phyloP scores from a whole-genome alignment of 169 alveolate species.

The Amoebophrya sp. region DNA sequence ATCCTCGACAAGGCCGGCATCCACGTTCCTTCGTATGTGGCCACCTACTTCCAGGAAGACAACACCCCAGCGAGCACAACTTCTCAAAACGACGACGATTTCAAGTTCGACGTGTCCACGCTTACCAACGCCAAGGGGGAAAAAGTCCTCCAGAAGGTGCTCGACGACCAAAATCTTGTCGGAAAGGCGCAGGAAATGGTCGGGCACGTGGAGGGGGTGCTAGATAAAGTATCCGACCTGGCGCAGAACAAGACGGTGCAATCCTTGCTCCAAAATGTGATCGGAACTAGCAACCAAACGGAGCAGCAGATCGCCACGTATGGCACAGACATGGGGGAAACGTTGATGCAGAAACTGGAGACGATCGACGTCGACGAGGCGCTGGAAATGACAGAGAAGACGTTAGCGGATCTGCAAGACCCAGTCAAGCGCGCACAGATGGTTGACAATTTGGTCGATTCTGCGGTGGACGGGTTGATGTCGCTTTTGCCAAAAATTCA shows the following conservation, averaged over 20 bases:
- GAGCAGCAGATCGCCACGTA: too few species aligned
- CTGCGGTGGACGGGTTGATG: constrained; percentile 15
- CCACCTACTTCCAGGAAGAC: neutral
- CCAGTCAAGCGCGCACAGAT: neutral
- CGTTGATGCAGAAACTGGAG: neutral
- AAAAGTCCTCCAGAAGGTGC: neutral
- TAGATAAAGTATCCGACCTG: neutral
- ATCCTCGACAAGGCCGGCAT: constrained; percentile 19
- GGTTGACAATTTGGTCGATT: neutral
- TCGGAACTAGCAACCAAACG: too few species aligned
- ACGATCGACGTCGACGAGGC: neutral
- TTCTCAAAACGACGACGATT: too few species aligned
- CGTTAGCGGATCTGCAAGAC: neutral
- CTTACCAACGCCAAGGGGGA: neutral
- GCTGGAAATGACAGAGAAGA: neutral
- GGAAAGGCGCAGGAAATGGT: neutral
- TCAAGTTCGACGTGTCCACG: neutral
- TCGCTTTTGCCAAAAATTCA: neutral
- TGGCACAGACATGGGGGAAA: too few species aligned
- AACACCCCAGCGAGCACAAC: neutral
- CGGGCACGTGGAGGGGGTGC: neutral
- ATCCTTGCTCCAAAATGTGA: neutral
- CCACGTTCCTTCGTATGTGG: neutral
- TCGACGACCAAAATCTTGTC: neutral
- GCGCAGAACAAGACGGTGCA: constrained; percentile 19